Percentiles rank a stretch among this genome's conserved stretches.
These are phyloP conservation scores for Sarocladiaceae sp. DNA, from an alignment of 2,329 filamentous ascomycete genomes.

Conservation along the genomic window DNA sequence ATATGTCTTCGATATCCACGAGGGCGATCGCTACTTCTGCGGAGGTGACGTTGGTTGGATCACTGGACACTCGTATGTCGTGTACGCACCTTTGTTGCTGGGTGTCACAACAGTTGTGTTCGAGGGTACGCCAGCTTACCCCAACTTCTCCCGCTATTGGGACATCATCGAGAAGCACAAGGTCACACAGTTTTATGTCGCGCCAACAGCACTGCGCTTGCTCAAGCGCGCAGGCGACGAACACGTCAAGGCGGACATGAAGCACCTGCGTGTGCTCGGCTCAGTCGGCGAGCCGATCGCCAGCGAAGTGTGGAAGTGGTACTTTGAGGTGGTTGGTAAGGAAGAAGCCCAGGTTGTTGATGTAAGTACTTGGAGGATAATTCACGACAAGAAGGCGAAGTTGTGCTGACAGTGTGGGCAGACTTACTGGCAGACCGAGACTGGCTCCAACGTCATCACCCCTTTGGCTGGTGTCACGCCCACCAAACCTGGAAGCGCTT, in stretches of 20 bases:
- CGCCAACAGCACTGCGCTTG: constrained; percentile 86
- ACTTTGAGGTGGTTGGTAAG: constrained; percentile 91
- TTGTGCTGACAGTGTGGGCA: constrained; percentile 32
- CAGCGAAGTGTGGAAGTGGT: constrained; percentile 99
- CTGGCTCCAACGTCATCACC: constrained; percentile 92
- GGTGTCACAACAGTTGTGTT: constrained; percentile 96
- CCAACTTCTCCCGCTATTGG: constrained; percentile 98
- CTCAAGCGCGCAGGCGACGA: constrained; percentile 94
- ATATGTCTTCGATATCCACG: constrained; percentile 98
- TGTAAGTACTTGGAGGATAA: constrained; percentile 59
- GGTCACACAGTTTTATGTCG: constrained; percentile 97
- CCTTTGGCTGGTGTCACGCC: constrained; percentile 90
- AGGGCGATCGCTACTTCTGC: constrained; percentile 91
- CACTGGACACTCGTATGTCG: constrained; percentile 96
- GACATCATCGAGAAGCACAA: constrained; percentile 94
- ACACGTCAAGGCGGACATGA: constrained; percentile 86
- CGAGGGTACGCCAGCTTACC: constrained; percentile 95
- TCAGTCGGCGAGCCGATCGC: constrained; percentile 98
- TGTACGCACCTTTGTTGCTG: constrained; percentile 89
- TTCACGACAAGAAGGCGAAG: not conserved
- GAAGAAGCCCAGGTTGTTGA: constrained; percentile 91
- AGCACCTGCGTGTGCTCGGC: constrained; percentile 81
- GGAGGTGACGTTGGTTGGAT: constrained; percentile 99
- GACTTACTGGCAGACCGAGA: constrained; percentile 99
- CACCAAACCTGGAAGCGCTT: constrained; percentile 94